phyloP scores from a whole-genome alignment of 495 filamentous ascomycete genomes.

The Margaritispora aquatica region DNA sequence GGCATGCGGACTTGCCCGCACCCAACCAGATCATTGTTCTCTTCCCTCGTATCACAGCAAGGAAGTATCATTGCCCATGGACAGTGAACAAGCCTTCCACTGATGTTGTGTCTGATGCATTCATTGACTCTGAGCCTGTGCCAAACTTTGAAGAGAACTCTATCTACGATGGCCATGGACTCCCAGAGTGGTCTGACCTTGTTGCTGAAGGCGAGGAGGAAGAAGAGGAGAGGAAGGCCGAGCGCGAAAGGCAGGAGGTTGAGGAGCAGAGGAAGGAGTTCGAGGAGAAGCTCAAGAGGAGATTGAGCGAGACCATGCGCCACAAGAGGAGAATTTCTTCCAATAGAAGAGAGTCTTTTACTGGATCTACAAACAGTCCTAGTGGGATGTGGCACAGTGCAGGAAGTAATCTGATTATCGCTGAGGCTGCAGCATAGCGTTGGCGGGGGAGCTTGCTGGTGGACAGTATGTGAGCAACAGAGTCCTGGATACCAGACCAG shows the following conservation, averaged over 20 bases:
- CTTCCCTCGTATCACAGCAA: conserved; percentile 6
- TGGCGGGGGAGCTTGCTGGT: too few species aligned
- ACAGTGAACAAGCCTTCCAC: background rate
- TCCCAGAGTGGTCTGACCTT: background rate
- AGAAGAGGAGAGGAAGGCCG: background rate
- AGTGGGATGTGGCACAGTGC: background rate
- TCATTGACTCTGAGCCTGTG: background rate
- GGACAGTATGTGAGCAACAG: too few species aligned
- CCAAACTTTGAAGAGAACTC: background rate
- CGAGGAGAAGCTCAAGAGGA: background rate
- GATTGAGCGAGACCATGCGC: background rate
- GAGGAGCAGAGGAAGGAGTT: background rate
- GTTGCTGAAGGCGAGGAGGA: background rate
- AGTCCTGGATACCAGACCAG: background rate
- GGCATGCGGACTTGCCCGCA: background rate
- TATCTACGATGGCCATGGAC: background rate
- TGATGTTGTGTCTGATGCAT: background rate
- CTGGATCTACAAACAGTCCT: background rate
- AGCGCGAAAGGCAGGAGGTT: background rate
- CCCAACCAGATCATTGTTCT: conserved; percentile 1
- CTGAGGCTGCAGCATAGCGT: background rate
- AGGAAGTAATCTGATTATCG: background rate
- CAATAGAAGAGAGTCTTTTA: background rate
- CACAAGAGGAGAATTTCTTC: background rate
- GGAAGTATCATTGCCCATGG: background rate